phyloP scores from a whole-genome alignment of 768 basidiomycete genomes.

The Boletus tomentosulus region DNA sequence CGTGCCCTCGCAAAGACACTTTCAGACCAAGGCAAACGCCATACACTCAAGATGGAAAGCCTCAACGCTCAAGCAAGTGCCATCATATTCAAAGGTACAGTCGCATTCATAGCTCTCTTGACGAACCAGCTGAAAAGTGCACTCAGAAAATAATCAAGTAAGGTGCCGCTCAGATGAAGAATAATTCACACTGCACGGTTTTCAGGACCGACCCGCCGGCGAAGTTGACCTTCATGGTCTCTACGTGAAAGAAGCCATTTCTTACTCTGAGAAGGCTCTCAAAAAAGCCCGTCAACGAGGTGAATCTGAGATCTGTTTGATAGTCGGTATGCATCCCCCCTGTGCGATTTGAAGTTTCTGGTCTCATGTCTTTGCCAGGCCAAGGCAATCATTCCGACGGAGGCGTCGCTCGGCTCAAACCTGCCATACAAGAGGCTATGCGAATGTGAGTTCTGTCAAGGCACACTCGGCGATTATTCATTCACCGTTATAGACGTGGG shows the following conservation, averaged over 20 bases:
- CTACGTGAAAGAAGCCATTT: slow-evolving; percentile 88
- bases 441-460: slow-evolving; percentile 47
- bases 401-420: slow-evolving; percentile 79
- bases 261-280: slow-evolving; percentile 66
- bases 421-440: slow-evolving; percentile 84
- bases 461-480: background rate
- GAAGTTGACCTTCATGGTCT: slow-evolving; percentile 90
- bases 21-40: slow-evolving; percentile 72
- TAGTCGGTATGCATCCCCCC: slow-evolving; percentile 61
- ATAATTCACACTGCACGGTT: background rate
- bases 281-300: slow-evolving; percentile 57
- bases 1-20: slow-evolving; percentile 77
- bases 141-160: slow-evolving; percentile 72
- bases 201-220: slow-evolving; percentile 55
- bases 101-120: slow-evolving; percentile 7
- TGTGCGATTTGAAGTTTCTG: background rate
- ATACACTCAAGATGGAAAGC: slow-evolving; percentile 68
- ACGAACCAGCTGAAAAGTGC: background rate
- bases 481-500: slow-evolving; percentile 47
- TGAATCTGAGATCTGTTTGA: slow-evolving; percentile 63
- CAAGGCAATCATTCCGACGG: slow-evolving; percentile 82
- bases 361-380: slow-evolving; percentile 37
- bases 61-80: slow-evolving; percentile 77
- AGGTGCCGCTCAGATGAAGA: background rate
- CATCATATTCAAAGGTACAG: slow-evolving; percentile 70